Evolutionary conservation across 345 rosid species (phyloP).

Genomic region (Salix dunnii): DNA sequence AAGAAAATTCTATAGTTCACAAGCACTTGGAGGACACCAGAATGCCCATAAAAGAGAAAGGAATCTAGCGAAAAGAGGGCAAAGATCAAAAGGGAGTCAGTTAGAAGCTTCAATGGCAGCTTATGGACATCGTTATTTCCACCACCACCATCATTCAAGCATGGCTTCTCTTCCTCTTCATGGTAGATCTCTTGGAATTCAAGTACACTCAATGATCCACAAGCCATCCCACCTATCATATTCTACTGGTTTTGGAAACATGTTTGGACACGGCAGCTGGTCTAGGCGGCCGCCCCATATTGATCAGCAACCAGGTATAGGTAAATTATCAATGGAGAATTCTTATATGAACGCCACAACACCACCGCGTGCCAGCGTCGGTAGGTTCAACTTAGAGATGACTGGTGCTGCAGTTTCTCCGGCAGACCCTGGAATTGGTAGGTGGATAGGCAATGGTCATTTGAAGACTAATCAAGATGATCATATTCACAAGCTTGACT

Average conservation of each 20-base stretch:
- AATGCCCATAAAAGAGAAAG: constrained; percentile 29
- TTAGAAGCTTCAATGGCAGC: constrained; percentile 23
- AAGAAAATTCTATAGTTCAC: constrained; percentile 25
- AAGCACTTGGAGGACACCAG: constrained; percentile 29
- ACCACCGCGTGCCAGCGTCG: constrained; percentile 23
- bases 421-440: constrained; percentile 19
- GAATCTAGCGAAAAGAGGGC: constrained; percentile 37
- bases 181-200: constrained; percentile 56
- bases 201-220: constrained; percentile 59
- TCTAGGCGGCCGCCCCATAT: constrained; percentile 45
- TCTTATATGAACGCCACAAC: constrained; percentile 17
- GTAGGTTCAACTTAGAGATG: constrained; percentile 40
- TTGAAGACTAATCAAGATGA: constrained; percentile 45
- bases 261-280: constrained; percentile 40
- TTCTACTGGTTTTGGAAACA: constrained; percentile 27
- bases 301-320: constrained; percentile 53
- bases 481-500: constrained; percentile 49
- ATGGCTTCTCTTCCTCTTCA: constrained; percentile 52
- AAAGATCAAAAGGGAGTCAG: constrained; percentile 34
- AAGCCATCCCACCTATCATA: constrained; percentile 36
- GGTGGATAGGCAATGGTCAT: constrained; percentile 28
- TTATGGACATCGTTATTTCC: constrained; percentile 50
- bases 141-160: constrained; percentile 35
- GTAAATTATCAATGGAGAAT: constrained; percentile 41
- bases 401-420: constrained; percentile 19